These are phyloP conservation scores for Aspergillus diversus DNA, from an alignment of 495 filamentous ascomycete species.

Conservation along the genomic window DNA sequence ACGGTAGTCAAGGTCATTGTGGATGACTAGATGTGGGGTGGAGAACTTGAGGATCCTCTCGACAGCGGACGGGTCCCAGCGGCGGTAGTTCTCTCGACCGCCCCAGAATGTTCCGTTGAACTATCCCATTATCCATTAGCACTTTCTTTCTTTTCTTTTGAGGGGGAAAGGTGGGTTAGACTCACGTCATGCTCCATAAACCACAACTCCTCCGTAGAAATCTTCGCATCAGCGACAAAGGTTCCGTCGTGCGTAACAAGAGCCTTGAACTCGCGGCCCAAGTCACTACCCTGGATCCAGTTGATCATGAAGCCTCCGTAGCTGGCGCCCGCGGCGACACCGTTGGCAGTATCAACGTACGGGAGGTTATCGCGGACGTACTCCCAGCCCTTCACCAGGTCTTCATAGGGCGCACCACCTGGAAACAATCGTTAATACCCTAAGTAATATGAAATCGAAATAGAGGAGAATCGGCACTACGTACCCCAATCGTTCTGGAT, in stretches of 20 bases:
- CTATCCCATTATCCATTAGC: constrained; percentile 16
- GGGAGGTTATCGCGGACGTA: constrained; percentile 51
- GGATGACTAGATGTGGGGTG: constrained; percentile 53
- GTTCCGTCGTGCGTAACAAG: constrained; percentile 54
- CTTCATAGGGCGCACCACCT: constrained; percentile 56
- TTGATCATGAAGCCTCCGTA: constrained; percentile 62
- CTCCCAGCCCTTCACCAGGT: constrained; percentile 55
- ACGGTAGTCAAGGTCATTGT: constrained; percentile 49
- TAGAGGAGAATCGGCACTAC: constrained; percentile 1
- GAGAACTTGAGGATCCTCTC: constrained; percentile 41
- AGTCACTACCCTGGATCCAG: constrained; percentile 59
- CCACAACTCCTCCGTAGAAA: constrained; percentile 54
- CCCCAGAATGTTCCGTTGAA: constrained; percentile 51
- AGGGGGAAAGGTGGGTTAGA: constrained; percentile 22
- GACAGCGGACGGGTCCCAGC: constrained; percentile 45
- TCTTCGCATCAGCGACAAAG: constrained; percentile 46
- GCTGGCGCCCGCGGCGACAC: constrained; percentile 53
- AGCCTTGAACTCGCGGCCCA: constrained; percentile 57
- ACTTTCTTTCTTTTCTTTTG: neutral
- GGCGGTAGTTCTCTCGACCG: constrained; percentile 45
- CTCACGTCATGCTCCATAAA: constrained; percentile 43
- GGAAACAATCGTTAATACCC: constrained; percentile 5
- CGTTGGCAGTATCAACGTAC: constrained; percentile 53
- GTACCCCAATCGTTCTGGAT: constrained; percentile 56
- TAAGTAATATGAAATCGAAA: neutral